Evolutionary conservation across 2,329 filamentous ascomycete species (phyloP).

Genomic region (Paraphoma sp.): DNA sequence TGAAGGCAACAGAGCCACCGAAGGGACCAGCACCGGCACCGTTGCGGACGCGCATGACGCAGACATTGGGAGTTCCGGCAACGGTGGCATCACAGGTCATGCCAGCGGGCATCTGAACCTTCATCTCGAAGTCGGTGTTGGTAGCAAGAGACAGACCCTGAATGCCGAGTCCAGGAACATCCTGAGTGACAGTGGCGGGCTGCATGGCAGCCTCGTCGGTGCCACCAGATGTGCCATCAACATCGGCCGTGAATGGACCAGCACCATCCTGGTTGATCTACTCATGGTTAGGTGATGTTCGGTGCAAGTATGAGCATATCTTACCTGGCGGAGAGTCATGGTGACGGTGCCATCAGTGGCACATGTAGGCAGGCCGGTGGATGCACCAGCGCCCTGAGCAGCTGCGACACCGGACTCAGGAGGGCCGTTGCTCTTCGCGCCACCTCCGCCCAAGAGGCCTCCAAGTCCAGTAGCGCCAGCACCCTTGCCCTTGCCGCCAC

Average conservation of each 20-base stretch:
- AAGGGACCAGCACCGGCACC: conserved; percentile 68
- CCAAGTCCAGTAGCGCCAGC: conserved; percentile 32
- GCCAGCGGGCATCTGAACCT: conserved; percentile 69
- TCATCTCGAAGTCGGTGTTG: conserved; percentile 68
- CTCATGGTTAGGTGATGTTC: not conserved
- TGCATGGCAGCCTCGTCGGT: conserved; percentile 67
- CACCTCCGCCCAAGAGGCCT: conserved; percentile 48
- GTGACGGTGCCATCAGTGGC: conserved; percentile 66
- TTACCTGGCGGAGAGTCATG: conserved; percentile 67
- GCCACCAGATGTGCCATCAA: conserved; percentile 70
- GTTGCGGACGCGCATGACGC: conserved; percentile 70
- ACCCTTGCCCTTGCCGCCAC: conserved; percentile 36
- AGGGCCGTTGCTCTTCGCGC: conserved; percentile 55
- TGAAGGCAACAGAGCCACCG: conserved; percentile 71
- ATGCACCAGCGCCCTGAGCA: conserved; percentile 61
- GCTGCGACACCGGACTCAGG: conserved; percentile 63
- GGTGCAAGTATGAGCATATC: not conserved
- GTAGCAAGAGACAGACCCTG: conserved; percentile 64
- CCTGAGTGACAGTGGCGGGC: conserved; percentile 63
- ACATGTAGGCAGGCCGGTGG: conserved; percentile 65
- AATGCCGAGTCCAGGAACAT: conserved; percentile 66
- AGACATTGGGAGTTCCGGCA: conserved; percentile 67
- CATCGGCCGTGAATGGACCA: conserved; percentile 65
- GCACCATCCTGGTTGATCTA: conserved; percentile 72
- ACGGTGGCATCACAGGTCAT: conserved; percentile 71